Base-by-base conservation (phyloP, 169 alveolate genomes). In the Cryptosporidium parvum region DNA sequence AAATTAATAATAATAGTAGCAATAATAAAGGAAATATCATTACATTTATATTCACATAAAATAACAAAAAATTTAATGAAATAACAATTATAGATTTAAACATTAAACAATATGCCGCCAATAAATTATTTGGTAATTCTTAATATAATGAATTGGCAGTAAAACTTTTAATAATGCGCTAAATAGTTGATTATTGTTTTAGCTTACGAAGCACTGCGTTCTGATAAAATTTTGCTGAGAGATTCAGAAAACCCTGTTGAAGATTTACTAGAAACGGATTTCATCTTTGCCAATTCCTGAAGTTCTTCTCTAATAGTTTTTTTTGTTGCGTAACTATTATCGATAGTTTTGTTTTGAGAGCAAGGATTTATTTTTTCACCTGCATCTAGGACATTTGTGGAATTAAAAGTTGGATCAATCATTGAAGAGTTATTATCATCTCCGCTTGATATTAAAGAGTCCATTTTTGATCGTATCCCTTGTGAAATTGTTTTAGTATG, bases 211-310 rank as follows among this genome's bases (percentile, higher is more conserved):
- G 1, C 35, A 23, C 29, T n/a, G 37, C 70, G 37, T 23, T 59
- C 71, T 10, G 44, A 37, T 31, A 53, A n/a, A 33, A 73, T 33
- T 58, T 51, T 53, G 3, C 68, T 39, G 39, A 73, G 71, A 14
- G 58, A 51, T 6, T 33, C 31, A 31, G 26, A 10, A 59, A 73
- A 73, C 5, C 37, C 86, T 18, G 84, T 21, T 33, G 62, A 16
- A 18, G 56, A 33, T 21, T 80, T 59, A 8, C 80, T 61, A 10
- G 80, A 62, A 29, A 59, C 89, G 18, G 48, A 2, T 62, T 39
- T 80, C 35, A 58, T 37, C n/a, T 10, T 62, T 18, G 75, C 37
- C 33, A 80, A 39, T 61, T 56, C 75, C 33, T 62, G 23, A 29
- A 80, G 48, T 37, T 80, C 89, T 23, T 23, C 62, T 14, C 0